Conservation (phyloP, 345 rosid species). For the Reutealis trisperma region DNA sequence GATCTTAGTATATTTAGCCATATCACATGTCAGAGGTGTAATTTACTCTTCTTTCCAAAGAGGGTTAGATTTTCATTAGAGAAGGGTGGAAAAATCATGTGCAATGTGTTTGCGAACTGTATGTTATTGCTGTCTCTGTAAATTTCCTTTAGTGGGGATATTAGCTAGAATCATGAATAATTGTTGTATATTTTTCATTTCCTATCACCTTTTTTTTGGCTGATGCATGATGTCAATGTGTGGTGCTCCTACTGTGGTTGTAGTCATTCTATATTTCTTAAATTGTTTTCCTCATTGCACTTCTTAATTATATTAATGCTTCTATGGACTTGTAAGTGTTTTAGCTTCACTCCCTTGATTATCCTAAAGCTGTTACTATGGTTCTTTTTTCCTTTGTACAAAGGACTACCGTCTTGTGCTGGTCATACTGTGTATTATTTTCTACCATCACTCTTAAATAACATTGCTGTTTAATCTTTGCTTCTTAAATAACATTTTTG, state of each 20-base stretch:
- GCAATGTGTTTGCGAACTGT: background rate
- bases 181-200: background rate
- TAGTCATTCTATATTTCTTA: background rate
- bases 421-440: no score
- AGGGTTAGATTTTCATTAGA: background rate
- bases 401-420: no score
- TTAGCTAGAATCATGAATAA: background rate
- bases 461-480: background rate
- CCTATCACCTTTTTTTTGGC: background rate
- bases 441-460: no score
- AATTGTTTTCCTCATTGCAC: background rate
- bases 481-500: no score
- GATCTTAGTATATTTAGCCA: background rate
- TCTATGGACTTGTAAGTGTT: background rate
- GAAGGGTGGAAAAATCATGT: background rate
- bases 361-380: background rate
- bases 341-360: background rate
- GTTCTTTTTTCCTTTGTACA: background rate
- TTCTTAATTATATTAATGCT: background rate
- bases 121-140: background rate
- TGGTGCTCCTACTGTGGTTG: background rate
- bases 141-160: background rate
- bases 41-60: background rate
- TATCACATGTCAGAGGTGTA: background rate
- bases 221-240: background rate